phyloP scores from a whole-genome alignment of 768 basidiomycete genomes.

The Pleurotus pulmonarius region DNA sequence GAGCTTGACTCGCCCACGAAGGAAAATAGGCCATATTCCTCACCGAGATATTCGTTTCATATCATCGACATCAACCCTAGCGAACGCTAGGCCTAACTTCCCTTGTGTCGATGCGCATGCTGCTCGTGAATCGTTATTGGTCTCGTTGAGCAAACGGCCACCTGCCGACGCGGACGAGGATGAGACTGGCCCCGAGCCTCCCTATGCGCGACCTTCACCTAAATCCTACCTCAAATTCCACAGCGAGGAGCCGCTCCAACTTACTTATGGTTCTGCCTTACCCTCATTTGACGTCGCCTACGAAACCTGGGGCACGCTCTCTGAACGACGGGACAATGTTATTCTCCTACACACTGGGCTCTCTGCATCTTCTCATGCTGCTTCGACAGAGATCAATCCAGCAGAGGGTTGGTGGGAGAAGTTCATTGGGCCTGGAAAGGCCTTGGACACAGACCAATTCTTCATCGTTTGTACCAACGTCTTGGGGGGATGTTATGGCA shows the following conservation, averaged over 20 bases:
- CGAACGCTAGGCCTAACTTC: slow-evolving; percentile 34
- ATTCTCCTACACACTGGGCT: slow-evolving; percentile 96
- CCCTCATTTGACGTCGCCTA: slow-evolving; percentile 86
- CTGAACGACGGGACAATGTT: slow-evolving; percentile 73
- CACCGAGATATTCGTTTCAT: not conserved
- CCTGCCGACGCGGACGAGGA: not conserved
- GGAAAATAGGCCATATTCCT: not conserved
- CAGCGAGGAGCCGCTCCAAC: slow-evolving; percentile 56
- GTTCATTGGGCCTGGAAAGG: slow-evolving; percentile 93
- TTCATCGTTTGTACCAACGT: slow-evolving; percentile 97
- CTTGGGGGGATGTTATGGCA: slow-evolving; percentile 95
- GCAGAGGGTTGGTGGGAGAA: slow-evolving; percentile 98
- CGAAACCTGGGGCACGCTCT: slow-evolving; percentile 96
- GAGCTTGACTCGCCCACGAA: not conserved
- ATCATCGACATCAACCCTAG: not conserved
- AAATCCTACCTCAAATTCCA: slow-evolving; percentile 68
- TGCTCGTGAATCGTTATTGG: slow-evolving; percentile 54
- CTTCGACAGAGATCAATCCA: slow-evolving; percentile 72
- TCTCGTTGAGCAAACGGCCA: not conserved
- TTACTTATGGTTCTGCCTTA: slow-evolving; percentile 53
- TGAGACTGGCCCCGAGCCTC: slow-evolving; percentile 72
- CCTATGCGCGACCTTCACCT: slow-evolving; percentile 79
- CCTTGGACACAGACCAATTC: slow-evolving; percentile 89
- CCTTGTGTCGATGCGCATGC: slow-evolving; percentile 85
- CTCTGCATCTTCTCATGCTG: slow-evolving; percentile 93